A percentile compares a stretch with the other conserved stretches of the same genome.
Evolutionary conservation across 176 grass and related monocot species (phyloP).

Genomic region (Echinochloa phyllopogon): DNA sequence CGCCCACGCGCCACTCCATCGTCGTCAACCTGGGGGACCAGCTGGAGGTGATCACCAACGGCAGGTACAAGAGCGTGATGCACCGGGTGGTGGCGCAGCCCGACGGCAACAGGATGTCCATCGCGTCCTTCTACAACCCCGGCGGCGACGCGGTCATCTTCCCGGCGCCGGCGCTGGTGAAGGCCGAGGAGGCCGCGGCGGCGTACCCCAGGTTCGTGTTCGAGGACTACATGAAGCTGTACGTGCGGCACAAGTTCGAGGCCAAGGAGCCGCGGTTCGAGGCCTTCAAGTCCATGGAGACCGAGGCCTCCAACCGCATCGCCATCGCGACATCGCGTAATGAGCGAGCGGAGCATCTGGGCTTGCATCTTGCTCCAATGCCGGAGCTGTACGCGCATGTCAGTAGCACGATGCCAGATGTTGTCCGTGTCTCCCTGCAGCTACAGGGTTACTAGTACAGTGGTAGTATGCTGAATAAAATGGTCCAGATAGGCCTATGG

Average conservation of each 20-base stretch:
- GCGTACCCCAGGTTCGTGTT: constrained; percentile 78
- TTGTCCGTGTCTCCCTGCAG: too few species aligned
- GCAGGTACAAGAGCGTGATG: constrained; percentile 82
- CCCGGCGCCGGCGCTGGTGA: constrained; percentile 71
- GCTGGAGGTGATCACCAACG: constrained; percentile 95
- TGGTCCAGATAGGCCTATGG: neutral
- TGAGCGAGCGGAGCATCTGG: too few species aligned
- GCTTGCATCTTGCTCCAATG: too few species aligned
- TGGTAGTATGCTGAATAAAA: constrained; percentile 26
- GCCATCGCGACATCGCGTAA: constrained; percentile 31
- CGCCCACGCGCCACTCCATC: constrained; percentile 66
- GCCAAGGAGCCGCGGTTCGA: constrained; percentile 82
- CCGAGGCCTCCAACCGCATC: constrained; percentile 35
- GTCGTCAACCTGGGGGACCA: constrained; percentile 93
- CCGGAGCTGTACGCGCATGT: too few species aligned
- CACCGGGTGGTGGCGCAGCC: constrained; percentile 76
- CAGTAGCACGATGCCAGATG: neutral
- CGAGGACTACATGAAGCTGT: constrained; percentile 93
- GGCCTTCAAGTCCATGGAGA: constrained; percentile 74
- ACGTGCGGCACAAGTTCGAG: constrained; percentile 74
- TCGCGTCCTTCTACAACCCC: constrained; percentile 95
- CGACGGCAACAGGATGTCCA: constrained; percentile 83
- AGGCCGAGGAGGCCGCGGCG: constrained; percentile 7
- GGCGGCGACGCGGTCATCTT: constrained; percentile 75
- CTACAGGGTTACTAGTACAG: too few species aligned